Base-by-base conservation (phyloP, 2,329 filamentous ascomycete species). In the Penicillium sp. region DNA sequence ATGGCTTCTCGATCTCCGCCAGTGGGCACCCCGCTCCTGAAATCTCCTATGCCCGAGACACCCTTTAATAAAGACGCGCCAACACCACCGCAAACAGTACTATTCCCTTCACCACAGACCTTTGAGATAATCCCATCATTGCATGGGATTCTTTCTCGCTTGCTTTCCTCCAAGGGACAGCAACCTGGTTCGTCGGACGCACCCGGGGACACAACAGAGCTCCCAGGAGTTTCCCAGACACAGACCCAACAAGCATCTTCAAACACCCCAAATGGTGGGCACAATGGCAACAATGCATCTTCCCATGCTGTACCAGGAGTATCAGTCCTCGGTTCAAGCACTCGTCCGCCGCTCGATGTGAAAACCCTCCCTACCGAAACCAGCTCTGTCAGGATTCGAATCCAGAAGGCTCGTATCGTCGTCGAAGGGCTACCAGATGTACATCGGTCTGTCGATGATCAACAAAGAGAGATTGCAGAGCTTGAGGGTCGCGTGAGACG, bases 81-180 rank as follows among this genome's bases (percentile, higher is more conserved):
- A 55, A 56, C 68, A 42, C 47, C 47, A 77, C 84, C 56, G 82
- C 87, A 31, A 53, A 60, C 67, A 41, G 65, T 68, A 26, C 76
- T 83, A 3, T 85, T 88, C 53, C 88, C 94, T 59, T 84, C 89
- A 47, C 89, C 92, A 28, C 88, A 92, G 73, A 85, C 86, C 47
- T 90, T 97, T 77, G 92, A 96, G 78, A 85, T 91, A 64, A 83
- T 96, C 51, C 90, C 91, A 26, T 86, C 91, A 67, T 84, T 97
- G 51, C 87, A 90, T 67, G 82, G 86, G 56, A 84, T 96, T 63
- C 85, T 97, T 58, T 80, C 85, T 62, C 89, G 89, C 48, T 83
- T 97, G 17, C 84, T 89, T 63, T 79, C 76, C 28, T 65, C 71
- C 17, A 77, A 70, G 57, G 67, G 64, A 64, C 77, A 77, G 50